A percentile compares a stretch with the other conserved stretches of the same genome.
These are phyloP conservation scores for Erodium texanum DNA, from an alignment of 441 rosid species.

Conservation along the genomic window DNA sequence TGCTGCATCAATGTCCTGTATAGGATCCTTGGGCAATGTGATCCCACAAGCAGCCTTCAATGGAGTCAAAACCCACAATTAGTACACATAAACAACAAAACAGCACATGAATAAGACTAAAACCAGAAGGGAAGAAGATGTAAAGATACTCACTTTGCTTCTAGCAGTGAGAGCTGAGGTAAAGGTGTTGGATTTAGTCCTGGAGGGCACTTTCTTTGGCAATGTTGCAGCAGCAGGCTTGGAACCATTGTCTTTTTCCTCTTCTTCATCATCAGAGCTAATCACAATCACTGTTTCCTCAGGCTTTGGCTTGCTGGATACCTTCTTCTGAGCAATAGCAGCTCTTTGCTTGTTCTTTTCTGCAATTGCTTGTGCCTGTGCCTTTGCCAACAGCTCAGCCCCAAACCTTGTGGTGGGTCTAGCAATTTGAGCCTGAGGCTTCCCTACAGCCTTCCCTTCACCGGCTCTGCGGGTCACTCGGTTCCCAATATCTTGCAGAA, in stretches of 20 bases:
- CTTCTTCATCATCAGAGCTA: conserved; percentile 30
- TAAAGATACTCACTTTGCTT: conserved; percentile 32
- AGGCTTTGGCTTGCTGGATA: conserved; percentile 18
- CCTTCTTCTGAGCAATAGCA: conserved; percentile 2
- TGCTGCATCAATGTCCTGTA: conserved; percentile 38
- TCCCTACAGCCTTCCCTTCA: conserved; percentile 14
- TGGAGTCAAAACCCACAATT: neutral
- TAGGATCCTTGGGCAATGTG: conserved; percentile 19
- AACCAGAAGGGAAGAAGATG: neutral
- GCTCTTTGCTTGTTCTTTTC: neutral
- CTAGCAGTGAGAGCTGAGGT: conserved; percentile 39
- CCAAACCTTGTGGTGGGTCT: conserved; percentile 20
- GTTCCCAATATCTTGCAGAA: conserved; percentile 51
- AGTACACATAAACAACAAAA: neutral
- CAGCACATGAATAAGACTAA: neutral
- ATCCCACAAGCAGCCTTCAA: conserved; percentile 32
- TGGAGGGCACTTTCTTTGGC: conserved; percentile 11
- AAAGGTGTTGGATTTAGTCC: conserved; percentile 24
- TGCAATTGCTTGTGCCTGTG: conserved; percentile 21
- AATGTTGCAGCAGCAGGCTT: conserved; percentile 15
- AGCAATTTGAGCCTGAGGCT: conserved; percentile 19
- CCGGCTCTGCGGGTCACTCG: conserved; percentile 25
- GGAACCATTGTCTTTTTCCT: conserved; percentile 9
- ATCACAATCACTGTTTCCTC: conserved; percentile 22
- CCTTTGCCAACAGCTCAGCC: conserved; percentile 22